Percentiles rank a stretch among this genome's conserved stretches.
phyloP scores from a whole-genome alignment of 2,329 filamentous ascomycete species.

The Dactylonectria estremocensis region DNA sequence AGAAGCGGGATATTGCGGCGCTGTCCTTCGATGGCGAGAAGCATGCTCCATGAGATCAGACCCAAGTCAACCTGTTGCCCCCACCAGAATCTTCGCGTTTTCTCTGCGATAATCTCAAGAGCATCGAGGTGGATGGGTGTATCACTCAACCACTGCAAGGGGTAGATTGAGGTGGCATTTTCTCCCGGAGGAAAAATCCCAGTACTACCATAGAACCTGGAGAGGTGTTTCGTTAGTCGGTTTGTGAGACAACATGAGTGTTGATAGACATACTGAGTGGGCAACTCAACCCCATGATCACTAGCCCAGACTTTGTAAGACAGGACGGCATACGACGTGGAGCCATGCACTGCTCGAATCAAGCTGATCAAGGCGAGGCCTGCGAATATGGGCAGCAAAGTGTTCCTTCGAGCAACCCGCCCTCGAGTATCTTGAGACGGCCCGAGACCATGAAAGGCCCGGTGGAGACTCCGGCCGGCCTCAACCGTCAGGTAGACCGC shows the following conservation, averaged over 20 bases:
- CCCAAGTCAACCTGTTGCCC: constrained; percentile 72
- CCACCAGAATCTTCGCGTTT: constrained; percentile 73
- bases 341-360: constrained; percentile 59
- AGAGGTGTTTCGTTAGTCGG: neutral
- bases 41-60: constrained; percentile 68
- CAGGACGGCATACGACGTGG: constrained; percentile 59
- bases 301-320: constrained; percentile 68
- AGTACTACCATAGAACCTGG: constrained; percentile 49
- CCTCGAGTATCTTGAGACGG: constrained; percentile 56
- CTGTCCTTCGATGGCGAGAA: constrained; percentile 72
- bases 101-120: constrained; percentile 69
- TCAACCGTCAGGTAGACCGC: constrained; percentile 37
- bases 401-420: constrained; percentile 48
- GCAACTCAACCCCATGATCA: constrained; percentile 55
- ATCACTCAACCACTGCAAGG: constrained; percentile 69
- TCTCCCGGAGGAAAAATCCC: constrained; percentile 55
- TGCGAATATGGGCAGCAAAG: constrained; percentile 56
- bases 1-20: constrained; percentile 69
- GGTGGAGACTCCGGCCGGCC: constrained; percentile 44
- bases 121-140: constrained; percentile 67
- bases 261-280: constrained; percentile 50
- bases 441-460: constrained; percentile 47
- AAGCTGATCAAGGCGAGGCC: constrained; percentile 63
- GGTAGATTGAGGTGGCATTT: constrained; percentile 51
- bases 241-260: neutral